Evolutionary conservation across 208 protist species (phyloP), one percentile per base, ranked within the genome.

Genomic region (Angomonas ambiguus): DNA sequence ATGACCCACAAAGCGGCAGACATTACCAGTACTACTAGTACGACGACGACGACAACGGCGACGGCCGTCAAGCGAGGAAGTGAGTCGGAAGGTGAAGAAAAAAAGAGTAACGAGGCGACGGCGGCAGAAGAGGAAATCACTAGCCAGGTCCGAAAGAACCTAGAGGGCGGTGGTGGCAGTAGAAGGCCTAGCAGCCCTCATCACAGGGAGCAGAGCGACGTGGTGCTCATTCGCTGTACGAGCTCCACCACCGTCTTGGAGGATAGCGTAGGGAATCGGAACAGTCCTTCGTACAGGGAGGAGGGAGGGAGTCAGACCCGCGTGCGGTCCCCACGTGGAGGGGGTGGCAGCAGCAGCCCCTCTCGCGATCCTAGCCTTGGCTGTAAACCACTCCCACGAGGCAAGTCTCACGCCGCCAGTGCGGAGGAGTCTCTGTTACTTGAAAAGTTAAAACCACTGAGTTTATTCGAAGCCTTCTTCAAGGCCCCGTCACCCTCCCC

Each of bases 381-480:
- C 22, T 24, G 22, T 6, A 10, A n/a, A 5, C 51, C 13, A 57
- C 5, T 6, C 10, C 10, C 28, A n/a, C 30, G 60, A 38, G 28
- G 31, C 62, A 59, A n/a, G 42, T n/a, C 25, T 30, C 34, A 34
- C 35, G 32, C 25, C 48, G 58, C 42, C 34, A 35, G 65, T n/a
- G 62, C 31, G 5, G 34, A 41, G 30, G 56, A 45, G 42, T 4
- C 49, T 20, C 16, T 55, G 11, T 31, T 34, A n/a, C 20, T 59
- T 2, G 53, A 65, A 38, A 25, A 18, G 11, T 8, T 59, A 30
- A 45, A 22, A 53, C 48, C 5, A 10, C 61, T 93, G 25, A 89
- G 82, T 45, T 71, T 93, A 8, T 80, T 82, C 59, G 79, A 89
- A 28, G 83, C 84, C 16, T 93, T 93, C 62, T 89, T 86, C 53